Evolutionary conservation across 2,329 filamentous ascomycete species (phyloP), one percentile per base, ranked within the genome.

Genomic region (Nakataea oryzae): DNA sequence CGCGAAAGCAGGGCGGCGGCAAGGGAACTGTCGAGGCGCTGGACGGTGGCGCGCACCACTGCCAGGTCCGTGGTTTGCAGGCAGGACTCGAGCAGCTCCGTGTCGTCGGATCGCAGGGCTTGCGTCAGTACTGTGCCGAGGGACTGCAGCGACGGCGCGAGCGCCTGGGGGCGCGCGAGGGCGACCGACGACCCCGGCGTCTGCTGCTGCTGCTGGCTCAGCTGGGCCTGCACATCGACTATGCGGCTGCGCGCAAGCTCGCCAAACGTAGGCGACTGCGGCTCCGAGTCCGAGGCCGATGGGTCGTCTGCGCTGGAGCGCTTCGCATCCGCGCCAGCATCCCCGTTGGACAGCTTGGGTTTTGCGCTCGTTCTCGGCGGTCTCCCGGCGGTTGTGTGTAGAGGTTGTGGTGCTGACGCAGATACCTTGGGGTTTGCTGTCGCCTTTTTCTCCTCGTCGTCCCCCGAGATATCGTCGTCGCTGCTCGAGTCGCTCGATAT

Each of bases 61-160:
- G 82, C 78, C 57, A 87, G 75, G 71, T 97, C 90, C 62, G 84
- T 87, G 21, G 88, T 88, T 69, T 91, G 89, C 69, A 99, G 85
- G 75, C 93, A 97, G 0, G 91, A 92, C 78, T 97, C 93, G 68
- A 99, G 87, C 61, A 97, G 87, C 65, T 89, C 87, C 65, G 84
- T 83, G 76, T 99, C 95, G 75, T 97, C 95, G 64, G 93, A 97
- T 70, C 89, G 89, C 62, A 99, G 86, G 7, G 95, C 91, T 74
- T 97, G 93, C 17, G 92, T 87, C 64, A 99, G 86, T n/a, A 97
- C 91, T 6, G 91, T 96, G 58, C 90, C 89, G 60, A 99, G 84
- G 8, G 93, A 96, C 63, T 91, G 86, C 63, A 89, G 87, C 14
- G 86, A 87, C 14, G 88, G 78, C 24, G 81, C 80, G 64, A 74